These are phyloP conservation scores for Talaromyces sp. DNA, from an alignment of 2,329 filamentous ascomycete genomes.

Conservation along the genomic window DNA sequence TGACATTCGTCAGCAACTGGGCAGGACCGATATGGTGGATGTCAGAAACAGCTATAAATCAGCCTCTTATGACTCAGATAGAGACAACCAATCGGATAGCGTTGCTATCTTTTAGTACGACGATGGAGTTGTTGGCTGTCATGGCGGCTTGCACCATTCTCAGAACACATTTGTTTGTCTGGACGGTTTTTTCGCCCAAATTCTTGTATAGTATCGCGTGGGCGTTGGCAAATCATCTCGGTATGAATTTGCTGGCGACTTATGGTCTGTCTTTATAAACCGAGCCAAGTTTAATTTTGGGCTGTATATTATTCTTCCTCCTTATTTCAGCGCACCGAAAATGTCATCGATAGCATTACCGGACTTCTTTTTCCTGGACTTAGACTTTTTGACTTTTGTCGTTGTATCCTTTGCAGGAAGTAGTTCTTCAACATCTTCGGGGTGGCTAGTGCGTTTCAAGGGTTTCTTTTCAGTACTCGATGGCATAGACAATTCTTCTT, in stretches of 20 bases:
- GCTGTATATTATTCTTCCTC: slow-evolving; percentile 14
- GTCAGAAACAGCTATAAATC: slow-evolving; percentile 52
- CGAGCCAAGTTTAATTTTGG: slow-evolving; percentile 24
- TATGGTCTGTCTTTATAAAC: slow-evolving; percentile 51
- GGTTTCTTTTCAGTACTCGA: neutral
- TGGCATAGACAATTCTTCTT: neutral
- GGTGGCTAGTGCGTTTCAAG: slow-evolving; percentile 15
- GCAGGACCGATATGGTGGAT: slow-evolving; percentile 86
- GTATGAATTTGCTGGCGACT: slow-evolving; percentile 66
- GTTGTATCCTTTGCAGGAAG: slow-evolving; percentile 18
- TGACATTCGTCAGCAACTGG: slow-evolving; percentile 91
- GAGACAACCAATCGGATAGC: slow-evolving; percentile 53
- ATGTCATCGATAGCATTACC: slow-evolving; percentile 68
- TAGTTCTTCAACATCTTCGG: slow-evolving; percentile 15
- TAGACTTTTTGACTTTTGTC: slow-evolving; percentile 50
- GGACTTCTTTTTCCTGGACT: slow-evolving; percentile 42
- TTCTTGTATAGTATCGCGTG: slow-evolving; percentile 90
- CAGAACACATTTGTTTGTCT: slow-evolving; percentile 90
- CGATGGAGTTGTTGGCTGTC: slow-evolving; percentile 64
- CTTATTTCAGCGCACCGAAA: slow-evolving; percentile 56
- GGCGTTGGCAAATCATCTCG: slow-evolving; percentile 76
- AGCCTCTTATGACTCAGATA: slow-evolving; percentile 17
- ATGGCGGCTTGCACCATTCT: slow-evolving; percentile 86
- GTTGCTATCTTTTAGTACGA: slow-evolving; percentile 67
- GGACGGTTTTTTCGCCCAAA: slow-evolving; percentile 98